Evolutionary conservation across 2,329 filamentous ascomycete species (phyloP).

Genomic region (Thelonectria rubi): DNA sequence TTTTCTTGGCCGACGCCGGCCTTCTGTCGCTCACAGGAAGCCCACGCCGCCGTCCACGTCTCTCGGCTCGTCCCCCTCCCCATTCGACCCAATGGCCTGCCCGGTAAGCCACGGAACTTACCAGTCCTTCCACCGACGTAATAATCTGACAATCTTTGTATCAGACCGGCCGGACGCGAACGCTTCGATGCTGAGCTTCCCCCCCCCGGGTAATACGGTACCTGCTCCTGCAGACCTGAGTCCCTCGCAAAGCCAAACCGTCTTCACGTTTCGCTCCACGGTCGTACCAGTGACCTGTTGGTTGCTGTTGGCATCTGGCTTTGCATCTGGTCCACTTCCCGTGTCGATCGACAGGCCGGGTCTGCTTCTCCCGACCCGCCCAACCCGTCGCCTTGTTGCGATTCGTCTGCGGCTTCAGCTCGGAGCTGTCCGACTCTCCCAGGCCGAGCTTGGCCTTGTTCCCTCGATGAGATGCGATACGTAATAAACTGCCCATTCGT

Average conservation of each 20-base stretch:
- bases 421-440: not conserved
- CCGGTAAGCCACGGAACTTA: not conserved
- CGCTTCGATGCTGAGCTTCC: not conserved
- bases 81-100: not conserved
- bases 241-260: not conserved
- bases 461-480: not conserved
- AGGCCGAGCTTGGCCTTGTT: not conserved
- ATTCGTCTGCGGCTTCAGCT: not conserved
- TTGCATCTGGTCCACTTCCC: not conserved
- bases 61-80: not conserved
- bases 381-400: not conserved
- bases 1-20: not conserved
- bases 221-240: not conserved
- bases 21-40: not conserved
- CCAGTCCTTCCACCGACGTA: not conserved
- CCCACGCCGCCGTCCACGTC: too few species aligned
- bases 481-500: not conserved
- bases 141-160: not conserved
- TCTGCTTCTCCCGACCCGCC: not conserved
- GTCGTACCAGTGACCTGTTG: not conserved
- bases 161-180: not conserved
- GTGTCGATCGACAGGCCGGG: not conserved
- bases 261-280: not conserved
- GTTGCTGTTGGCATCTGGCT: not conserved
- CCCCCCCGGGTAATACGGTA: not conserved